Evolutionary conservation across 1,139 yeast genomes (phyloP).

Genomic region (Pichia sp.): DNA sequence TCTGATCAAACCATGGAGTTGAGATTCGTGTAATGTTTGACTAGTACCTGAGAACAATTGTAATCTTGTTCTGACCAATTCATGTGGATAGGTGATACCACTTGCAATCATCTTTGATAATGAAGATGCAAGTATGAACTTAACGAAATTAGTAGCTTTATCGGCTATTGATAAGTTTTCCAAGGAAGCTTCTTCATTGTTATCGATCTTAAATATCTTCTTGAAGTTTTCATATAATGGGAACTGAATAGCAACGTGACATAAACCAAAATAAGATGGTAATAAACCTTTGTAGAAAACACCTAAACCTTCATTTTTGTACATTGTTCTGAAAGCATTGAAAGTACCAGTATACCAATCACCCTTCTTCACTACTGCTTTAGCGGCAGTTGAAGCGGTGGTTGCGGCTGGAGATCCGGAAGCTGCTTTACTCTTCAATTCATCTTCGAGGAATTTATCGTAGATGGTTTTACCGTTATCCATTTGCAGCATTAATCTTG

Average conservation of each 20-base stretch:
- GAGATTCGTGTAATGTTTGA: conserved; percentile 18
- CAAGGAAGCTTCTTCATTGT: conserved; percentile 22
- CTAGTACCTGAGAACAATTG: conserved; percentile 46
- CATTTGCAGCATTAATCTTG: conserved; percentile 88
- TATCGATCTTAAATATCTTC: conserved; percentile 38
- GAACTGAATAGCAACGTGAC: conserved; percentile 96
- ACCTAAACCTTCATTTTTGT: conserved; percentile 68
- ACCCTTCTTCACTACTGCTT: background rate
- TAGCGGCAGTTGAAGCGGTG: background rate
- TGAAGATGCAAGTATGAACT: conserved; percentile 72
- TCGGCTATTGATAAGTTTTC: conserved; percentile 7
- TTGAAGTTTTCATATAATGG: conserved; percentile 92
- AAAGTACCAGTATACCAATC: conserved; percentile 68
- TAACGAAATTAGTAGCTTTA: conserved; percentile 33
- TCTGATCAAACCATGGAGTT: conserved; percentile 37
- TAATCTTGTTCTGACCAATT: conserved; percentile 87
- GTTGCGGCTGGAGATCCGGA: background rate
- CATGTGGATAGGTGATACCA: conserved; percentile 92
- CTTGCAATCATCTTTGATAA: conserved; percentile 89
- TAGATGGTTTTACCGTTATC: conserved; percentile 45
- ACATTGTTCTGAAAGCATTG: conserved; percentile 83
- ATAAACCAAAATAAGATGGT: conserved; percentile 86
- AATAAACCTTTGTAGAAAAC: conserved; percentile 91
- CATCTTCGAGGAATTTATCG: conserved; percentile 28
- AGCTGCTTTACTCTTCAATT: conserved; percentile 14